Base-by-base conservation (phyloP, 2,329 filamentous ascomycete genomes). In the Aspergillus sergii region DNA sequence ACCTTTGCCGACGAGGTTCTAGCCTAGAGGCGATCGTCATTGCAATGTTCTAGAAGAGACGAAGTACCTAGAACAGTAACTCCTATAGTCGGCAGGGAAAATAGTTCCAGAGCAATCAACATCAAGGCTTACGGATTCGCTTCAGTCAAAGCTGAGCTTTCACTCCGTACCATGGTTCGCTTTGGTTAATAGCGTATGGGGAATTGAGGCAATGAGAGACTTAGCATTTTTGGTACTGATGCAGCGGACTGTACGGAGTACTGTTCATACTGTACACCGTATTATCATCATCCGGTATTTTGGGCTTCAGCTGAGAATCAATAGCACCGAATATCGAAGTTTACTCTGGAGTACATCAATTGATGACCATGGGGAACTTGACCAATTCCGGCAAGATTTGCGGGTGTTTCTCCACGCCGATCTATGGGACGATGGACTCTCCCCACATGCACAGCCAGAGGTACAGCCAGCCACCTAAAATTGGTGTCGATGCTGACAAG, bases 351-450 rank as follows among this genome's bases (percentile, higher is more conserved):
- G 26, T 10, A 19, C 39, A 41, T 41, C 28, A 19, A 19, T 34
- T 28, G 50, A 54, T 36, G n/a, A 54, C n/a, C 28, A 53, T 26
- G 19, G 50, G 26, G 50, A 28, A 26, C 21, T 30, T 54, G 51
- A 26, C 11, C 32, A 4, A 5, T 39, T 55, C 10, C 9, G 30
- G 51, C 23, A 34, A 12, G 32, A 60, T 46, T 41, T 50, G 55
- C 58, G 58, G 50, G 26, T 43, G 21, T 34, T 34, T 28, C 46
- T 60, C 58, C 58, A 60, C 58, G 36, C 36, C 2, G 58, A 60
- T 55, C 58, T 39, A 21, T 39, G 58, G 30, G 43, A 16, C 57
- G 32, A 28, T 16, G 32, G 26, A 53, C 57, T 51, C 46, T 51
- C 57, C 14, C 43, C 46, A 59, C 46, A 41, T 16, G 30, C 19